Conservation (phyloP, 192 early-diverging fungal genomes). For the Entomortierella beljakovae region DNA sequence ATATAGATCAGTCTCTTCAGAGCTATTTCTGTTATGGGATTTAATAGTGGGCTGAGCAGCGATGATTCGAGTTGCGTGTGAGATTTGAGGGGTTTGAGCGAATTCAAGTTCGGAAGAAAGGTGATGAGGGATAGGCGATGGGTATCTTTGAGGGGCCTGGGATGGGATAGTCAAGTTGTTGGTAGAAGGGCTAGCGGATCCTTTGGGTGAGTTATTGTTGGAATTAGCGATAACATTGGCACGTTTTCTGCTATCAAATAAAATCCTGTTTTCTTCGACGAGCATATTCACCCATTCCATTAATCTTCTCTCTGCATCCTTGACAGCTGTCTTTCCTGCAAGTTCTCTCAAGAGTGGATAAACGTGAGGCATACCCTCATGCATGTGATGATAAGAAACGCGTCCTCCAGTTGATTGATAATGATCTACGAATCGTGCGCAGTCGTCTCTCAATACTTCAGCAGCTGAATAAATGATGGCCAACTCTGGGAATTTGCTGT, state of each 20-base stretch:
- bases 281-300: conserved; percentile 54
- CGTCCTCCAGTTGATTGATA: conserved; percentile 37
- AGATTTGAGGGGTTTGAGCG: conserved; percentile 22
- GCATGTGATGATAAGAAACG: conserved; percentile 49
- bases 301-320: conserved; percentile 45
- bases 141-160: too few species aligned
- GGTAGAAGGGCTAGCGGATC: background rate
- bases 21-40: background rate
- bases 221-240: conserved; percentile 20
- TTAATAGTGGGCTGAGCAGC: conserved; percentile 26
- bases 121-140: background rate
- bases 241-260: conserved; percentile 40
- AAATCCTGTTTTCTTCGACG: conserved; percentile 49
- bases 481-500: conserved; percentile 44
- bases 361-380: conserved; percentile 44
- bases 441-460: conserved; percentile 40
- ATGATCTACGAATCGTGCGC: conserved; percentile 45
- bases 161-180: background rate
- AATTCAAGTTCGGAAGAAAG: background rate
- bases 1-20: background rate
- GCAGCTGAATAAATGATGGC: conserved; percentile 31
- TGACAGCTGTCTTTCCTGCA: conserved; percentile 44
- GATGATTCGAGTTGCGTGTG: conserved; percentile 34
- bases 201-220: background rate
- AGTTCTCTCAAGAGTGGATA: conserved; percentile 37